These are phyloP conservation scores for Trypanosoma lewisi DNA, from an alignment of 208 protist genomes.

Conservation along the genomic window DNA sequence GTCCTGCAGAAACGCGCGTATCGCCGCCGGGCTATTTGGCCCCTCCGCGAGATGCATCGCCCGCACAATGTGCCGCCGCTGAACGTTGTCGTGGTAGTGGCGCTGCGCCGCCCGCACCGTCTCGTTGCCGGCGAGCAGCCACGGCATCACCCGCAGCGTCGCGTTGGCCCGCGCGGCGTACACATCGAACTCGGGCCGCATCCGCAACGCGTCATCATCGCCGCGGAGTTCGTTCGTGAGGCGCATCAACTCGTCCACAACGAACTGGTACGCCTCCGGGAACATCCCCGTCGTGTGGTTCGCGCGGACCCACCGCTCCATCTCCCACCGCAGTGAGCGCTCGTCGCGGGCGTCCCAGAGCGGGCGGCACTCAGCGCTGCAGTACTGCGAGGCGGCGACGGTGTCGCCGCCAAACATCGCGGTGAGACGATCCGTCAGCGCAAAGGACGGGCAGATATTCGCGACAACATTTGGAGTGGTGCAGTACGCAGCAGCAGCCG, in stretches of 20 bases:
- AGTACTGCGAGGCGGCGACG: background rate
- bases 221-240: constrained; percentile 7
- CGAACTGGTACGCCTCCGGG: constrained; percentile 25
- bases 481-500: background rate
- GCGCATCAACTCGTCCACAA: constrained; percentile 22
- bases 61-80: constrained; percentile 33
- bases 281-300: constrained; percentile 37
- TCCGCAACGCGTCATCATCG: background rate
- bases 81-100: constrained; percentile 27
- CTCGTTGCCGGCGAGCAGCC: constrained; percentile 29
- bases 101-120: constrained; percentile 26
- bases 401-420: constrained; percentile 18
- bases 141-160: constrained; percentile 28
- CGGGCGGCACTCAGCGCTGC: constrained; percentile 9
- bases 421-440: background rate
- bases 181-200: background rate
- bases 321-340: constrained; percentile 24
- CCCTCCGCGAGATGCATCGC: constrained; percentile 22
- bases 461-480: background rate
- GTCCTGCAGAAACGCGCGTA: constrained; percentile 21
- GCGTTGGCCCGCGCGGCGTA: constrained; percentile 25
- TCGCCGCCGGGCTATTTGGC: constrained; percentile 1
- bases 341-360: constrained; percentile 9
- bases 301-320: constrained; percentile 33
- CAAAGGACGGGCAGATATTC: background rate